Percentiles rank a stretch among this genome's conserved stretches.
These are phyloP conservation scores for Acanthamoeba triangularis DNA, from an alignment of 208 protist species.

Conservation along the genomic window DNA sequence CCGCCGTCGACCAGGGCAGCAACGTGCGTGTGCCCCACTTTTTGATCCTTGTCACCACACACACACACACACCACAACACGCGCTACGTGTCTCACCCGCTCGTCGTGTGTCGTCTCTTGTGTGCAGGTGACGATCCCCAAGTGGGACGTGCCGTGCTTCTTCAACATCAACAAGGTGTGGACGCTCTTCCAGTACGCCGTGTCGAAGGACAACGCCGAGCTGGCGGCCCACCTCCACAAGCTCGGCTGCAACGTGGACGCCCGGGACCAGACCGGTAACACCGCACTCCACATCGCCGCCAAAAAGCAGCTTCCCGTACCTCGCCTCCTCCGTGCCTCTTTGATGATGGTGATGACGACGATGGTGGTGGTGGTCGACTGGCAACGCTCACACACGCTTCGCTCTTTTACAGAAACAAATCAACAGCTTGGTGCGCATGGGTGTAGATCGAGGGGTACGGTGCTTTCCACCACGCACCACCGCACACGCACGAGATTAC, in stretches of 20 bases:
- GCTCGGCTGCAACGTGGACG: conserved; percentile 51
- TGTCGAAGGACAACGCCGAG: conserved; percentile 68
- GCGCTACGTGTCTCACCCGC: not conserved
- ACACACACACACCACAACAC: too few species aligned
- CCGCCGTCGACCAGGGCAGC: not conserved
- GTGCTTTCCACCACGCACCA: not conserved
- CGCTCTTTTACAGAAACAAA: conserved; percentile 1
- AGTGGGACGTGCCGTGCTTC: conserved; percentile 71
- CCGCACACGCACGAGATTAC: not conserved
- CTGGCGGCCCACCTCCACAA: conserved; percentile 50
- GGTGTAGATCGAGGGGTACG: conserved; percentile 71
- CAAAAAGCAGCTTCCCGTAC: conserved; percentile 49
- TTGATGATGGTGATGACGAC: not conserved
- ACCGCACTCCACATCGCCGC: conserved; percentile 71
- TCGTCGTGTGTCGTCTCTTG: not conserved
- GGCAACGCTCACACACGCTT: not conserved
- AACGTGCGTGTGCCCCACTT: not conserved
- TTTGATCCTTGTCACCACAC: not conserved
- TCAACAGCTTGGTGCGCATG: conserved; percentile 49
- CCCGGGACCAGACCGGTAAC: conserved; percentile 68
- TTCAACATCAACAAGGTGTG: conserved; percentile 69
- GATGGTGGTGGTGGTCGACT: too few species aligned
- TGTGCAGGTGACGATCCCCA: conserved; percentile 43
- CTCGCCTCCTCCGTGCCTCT: not conserved
- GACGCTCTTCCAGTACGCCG: conserved; percentile 73